Conservation (phyloP, 345 rosid species). For the Camelina laxa region DNA sequence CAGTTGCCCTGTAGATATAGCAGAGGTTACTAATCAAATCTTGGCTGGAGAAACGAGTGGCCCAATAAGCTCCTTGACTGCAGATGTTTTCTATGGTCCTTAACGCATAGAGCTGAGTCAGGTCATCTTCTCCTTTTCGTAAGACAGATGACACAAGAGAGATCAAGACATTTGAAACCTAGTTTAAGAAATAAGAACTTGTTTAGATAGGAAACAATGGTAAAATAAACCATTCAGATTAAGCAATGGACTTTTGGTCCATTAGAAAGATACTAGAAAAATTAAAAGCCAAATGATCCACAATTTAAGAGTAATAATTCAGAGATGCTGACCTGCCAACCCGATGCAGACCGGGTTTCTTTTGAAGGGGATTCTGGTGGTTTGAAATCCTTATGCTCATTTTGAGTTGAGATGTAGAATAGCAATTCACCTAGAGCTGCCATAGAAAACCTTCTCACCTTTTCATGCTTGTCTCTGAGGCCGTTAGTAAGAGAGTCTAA, state of each 20-base stretch:
- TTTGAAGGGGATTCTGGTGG: constrained; percentile 86
- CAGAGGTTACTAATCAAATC: constrained; percentile 87
- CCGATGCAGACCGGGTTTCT: constrained; percentile 62
- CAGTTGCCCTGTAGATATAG: constrained; percentile 81
- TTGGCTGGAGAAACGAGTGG: constrained; percentile 86
- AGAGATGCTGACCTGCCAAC: constrained; percentile 86
- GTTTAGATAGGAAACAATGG: constrained; percentile 14
- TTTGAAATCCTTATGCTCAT: constrained; percentile 70
- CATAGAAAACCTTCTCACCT: constrained; percentile 93
- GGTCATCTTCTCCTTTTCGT: constrained; percentile 95
- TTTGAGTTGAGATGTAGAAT: constrained; percentile 94
- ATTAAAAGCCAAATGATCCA: constrained; percentile 6
- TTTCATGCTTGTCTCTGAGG: constrained; percentile 92
- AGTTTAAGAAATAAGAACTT: constrained; percentile 35
- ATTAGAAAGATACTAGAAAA: constrained; percentile 14
- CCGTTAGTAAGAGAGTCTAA: constrained; percentile 85
- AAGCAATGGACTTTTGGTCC: constrained; percentile 9
- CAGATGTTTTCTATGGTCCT: constrained; percentile 94
- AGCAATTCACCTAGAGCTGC: constrained; percentile 97
- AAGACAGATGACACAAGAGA: constrained; percentile 86
- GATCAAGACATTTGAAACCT: constrained; percentile 95
- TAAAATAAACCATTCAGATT: constrained; percentile 5
- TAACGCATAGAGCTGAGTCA: constrained; percentile 93
- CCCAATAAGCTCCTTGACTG: constrained; percentile 94
- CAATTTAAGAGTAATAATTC: constrained; percentile 8